Evolutionary conservation across 257 asterid genomes (phyloP), one percentile per base, ranked within the genome.

Genomic region (Ligustrum vulgare): DNA sequence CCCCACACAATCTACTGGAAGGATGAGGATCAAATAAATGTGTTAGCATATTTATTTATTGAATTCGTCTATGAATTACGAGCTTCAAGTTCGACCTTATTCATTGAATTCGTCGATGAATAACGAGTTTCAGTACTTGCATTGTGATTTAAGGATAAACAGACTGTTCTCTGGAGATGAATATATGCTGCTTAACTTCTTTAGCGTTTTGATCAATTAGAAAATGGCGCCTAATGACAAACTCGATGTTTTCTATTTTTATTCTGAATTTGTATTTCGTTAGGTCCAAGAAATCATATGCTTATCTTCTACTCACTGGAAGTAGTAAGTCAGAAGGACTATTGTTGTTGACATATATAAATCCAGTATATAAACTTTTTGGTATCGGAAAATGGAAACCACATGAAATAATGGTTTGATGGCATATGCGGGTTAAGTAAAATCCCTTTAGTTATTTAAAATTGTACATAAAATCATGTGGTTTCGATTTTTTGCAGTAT

Each of bases 401-500:
- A 28, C 75, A 58, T 72, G 43, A 64, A 54, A 72, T 47, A 63
- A 78, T 23, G 56, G n/a, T 35, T 72, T 71, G 67, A 73, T 15
- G 28, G 63, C 54, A 25, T n/a, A 73, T 11, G 49, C 25, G 80
- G 51, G 69, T 39, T 36, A 74, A 71, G 63, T 77, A 15, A 73
- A 25, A 67, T 18, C 37, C 56, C 64, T 80, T 74, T 77, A 0
- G 54, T 13, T 68, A 31, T 69, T 36, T 49, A 69, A 69, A 78
- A 70, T 68, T 70, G 36, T 81, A 78, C 87, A 80, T 84, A 81
- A 84, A 80, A 80, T 81, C 81, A 80, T 39, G 10, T 6, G 64
- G 1, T 56, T 56, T 56, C 12, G 31, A 20, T 20, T n/a, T 56
- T 8, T 20, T 3, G 64, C 11, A 56, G 6, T 56, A 11, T 56